Evolutionary conservation across 2,329 filamentous ascomycete species (phyloP).

Genomic region (Tolypocladium ovalisporum): DNA sequence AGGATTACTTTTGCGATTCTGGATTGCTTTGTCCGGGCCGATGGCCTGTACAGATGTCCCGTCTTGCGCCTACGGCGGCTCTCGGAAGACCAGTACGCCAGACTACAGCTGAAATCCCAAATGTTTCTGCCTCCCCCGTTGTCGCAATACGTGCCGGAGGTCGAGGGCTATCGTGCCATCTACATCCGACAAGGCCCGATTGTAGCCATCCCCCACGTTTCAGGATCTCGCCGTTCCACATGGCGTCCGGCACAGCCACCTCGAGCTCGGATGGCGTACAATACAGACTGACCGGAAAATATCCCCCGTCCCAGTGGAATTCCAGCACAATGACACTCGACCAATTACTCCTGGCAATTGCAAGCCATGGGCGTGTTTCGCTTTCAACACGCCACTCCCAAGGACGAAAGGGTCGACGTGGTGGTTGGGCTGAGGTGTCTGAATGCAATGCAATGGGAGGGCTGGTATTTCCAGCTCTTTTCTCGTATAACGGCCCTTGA

Average conservation of each 20-base stretch:
- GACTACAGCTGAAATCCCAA: neutral
- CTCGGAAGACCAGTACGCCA: neutral
- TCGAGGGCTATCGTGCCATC: neutral
- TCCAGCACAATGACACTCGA: neutral
- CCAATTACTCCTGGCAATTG: neutral
- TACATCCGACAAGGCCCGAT: neutral
- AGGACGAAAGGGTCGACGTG: neutral
- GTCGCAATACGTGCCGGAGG: neutral
- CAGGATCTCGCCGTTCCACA: neutral
- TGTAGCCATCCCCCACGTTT: neutral
- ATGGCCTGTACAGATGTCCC: neutral
- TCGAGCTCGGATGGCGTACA: neutral
- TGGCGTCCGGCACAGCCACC: neutral
- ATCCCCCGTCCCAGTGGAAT: neutral
- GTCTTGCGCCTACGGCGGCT: neutral
- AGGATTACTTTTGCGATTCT: neutral
- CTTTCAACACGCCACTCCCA: neutral
- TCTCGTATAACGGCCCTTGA: neutral
- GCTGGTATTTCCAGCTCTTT: neutral
- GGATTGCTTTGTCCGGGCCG: neutral
- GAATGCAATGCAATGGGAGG: neutral
- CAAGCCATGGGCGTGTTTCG: neutral
- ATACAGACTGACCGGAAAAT: neutral
- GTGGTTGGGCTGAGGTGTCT: neutral
- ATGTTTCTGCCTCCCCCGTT: neutral